Evolutionary conservation across 2,329 filamentous ascomycete genomes (phyloP), one percentile per base, ranked within the genome.

Genomic region (Septoria petroselini): DNA sequence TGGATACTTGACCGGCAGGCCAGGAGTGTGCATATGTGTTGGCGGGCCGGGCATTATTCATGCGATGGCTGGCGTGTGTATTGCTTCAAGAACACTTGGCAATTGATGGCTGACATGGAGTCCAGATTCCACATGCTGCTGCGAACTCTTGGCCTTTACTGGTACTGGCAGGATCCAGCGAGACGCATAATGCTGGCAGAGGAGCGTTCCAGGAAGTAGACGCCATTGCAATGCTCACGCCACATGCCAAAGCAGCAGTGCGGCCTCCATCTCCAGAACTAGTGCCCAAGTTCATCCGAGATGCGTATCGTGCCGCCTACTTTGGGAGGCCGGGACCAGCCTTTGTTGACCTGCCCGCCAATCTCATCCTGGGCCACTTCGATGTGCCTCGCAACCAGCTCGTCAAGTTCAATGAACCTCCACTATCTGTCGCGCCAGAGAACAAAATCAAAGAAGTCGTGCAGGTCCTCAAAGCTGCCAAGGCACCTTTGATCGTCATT

Each of bases 191-290:
- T 11, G 67, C 75, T 14, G 75, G 72, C 7, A 79, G 78, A 57
- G 77, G 76, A 17, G 76, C 73, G 23, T 81, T 82, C 55, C 79
- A 81, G 63, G 78, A 81, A 60, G 68, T 81, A 48, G 77, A 81
- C 59, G 74, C 77, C 17, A 70, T 81, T 19, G 70, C 75, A 2
- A 65, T 81, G 5, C 63, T 82, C 8, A 50, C 47, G 9, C 75
- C 77, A 0, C 76, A 80, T 54, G 76, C 75, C 6, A 81, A 81
- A 58, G 65, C 77, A 39, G 69, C 75, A 5, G 66, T 76, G 14
- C 69, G 77, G 48, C 68, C 74, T n/a, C 60, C 71, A 3, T 68
- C 65, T 11, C 64, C 73, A 11, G 72, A 76, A n/a, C 69, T 69
- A 14, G 70, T 79, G 41, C 70, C 74, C 3, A 66, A 69, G 21